Percentiles rank a stretch among this genome's conserved stretches.
Conservation (phyloP, 2,329 filamentous ascomycete genomes). For the Aspergillus fumigatus region DNA sequence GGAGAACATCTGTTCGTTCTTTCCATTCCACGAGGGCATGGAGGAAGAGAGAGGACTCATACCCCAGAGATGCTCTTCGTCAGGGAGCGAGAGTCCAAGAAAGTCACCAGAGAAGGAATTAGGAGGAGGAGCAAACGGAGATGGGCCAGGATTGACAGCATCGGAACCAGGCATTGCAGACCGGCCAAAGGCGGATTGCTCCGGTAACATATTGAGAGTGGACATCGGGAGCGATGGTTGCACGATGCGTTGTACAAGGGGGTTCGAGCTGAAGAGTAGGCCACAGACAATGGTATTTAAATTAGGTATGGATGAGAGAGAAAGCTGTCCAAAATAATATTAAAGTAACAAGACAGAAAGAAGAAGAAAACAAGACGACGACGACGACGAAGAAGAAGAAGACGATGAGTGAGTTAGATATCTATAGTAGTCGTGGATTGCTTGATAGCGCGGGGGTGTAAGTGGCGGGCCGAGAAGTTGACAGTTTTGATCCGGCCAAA, state of each 20-base stretch:
- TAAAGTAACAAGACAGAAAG: neutral
- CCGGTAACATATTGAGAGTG: slow-evolving; percentile 18
- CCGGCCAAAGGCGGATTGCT: slow-evolving; percentile 14
- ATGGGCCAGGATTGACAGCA: slow-evolving; percentile 7
- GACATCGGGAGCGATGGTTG: slow-evolving; percentile 10
- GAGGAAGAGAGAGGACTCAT: slow-evolving; percentile 27
- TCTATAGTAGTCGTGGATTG: neutral
- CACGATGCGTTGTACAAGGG: neutral
- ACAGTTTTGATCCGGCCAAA: neutral
- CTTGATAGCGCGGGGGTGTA: neutral
- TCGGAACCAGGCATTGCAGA: slow-evolving; percentile 12
- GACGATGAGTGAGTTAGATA: neutral
- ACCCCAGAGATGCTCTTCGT: slow-evolving; percentile 30
- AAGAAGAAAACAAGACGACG: neutral
- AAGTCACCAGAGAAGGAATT: slow-evolving; percentile 25
- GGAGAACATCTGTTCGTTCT: slow-evolving; percentile 23
- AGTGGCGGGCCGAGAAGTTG: neutral
- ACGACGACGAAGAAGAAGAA: no score
- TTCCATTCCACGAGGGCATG: slow-evolving; percentile 23
- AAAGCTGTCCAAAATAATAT: neutral
- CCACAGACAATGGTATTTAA: neutral
- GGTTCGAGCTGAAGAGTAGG: neutral
- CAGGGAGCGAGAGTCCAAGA: slow-evolving; percentile 23
- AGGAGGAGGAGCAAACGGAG: slow-evolving; percentile 2
- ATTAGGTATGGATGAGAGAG: neutral